These are phyloP conservation scores for Saturnispora zaruensis DNA, from an alignment of 805 yeast species.

Conservation along the genomic window DNA sequence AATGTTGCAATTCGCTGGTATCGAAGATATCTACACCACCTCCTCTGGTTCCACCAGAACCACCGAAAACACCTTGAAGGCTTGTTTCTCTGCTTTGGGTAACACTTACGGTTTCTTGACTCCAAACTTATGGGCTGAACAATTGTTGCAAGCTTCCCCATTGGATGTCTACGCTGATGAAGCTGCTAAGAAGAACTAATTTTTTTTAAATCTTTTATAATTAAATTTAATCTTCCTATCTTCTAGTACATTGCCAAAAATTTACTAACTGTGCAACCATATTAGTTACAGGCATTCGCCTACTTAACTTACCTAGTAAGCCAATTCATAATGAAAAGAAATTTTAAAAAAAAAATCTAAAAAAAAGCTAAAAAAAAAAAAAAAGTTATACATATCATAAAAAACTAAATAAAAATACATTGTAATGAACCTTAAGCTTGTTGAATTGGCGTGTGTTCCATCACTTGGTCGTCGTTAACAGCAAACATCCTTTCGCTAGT, in stretches of 20 bases:
- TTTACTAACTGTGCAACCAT: too few relatives aligned
- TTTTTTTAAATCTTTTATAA: conserved; percentile 11
- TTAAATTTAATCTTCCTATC: neutral
- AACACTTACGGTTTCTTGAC: conserved; percentile 99
- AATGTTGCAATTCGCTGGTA: conserved; percentile 98
- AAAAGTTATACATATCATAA: conserved; percentile 4
- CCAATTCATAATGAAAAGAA: neutral
- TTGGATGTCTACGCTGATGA: conserved; percentile 89
- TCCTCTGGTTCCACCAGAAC: conserved; percentile 99
- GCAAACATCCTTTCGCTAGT: conserved; percentile 67
- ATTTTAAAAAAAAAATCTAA: conserved; percentile 3
- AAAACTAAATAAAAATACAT: neutral
- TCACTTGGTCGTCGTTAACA: conserved; percentile 61
- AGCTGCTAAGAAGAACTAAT: conserved; percentile 69
- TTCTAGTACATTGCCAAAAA: neutral
- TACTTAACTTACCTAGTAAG: neutral
- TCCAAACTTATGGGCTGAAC: conserved; percentile 95
- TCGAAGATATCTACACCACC: conserved; percentile 98
- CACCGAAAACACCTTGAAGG: conserved; percentile 99
- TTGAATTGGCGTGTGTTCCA: conserved; percentile 57
- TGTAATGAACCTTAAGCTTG: conserved; percentile 21
- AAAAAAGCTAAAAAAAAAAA: conserved; percentile 6
- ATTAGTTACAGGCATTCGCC: too few relatives aligned
- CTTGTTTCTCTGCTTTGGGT: conserved; percentile 98
- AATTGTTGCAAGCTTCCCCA: conserved; percentile 82